Percentiles rank a stretch among this genome's conserved stretches.
Evolutionary conservation across 805 yeast species (phyloP).

Genomic region (Middelhovenomyces tepae): DNA sequence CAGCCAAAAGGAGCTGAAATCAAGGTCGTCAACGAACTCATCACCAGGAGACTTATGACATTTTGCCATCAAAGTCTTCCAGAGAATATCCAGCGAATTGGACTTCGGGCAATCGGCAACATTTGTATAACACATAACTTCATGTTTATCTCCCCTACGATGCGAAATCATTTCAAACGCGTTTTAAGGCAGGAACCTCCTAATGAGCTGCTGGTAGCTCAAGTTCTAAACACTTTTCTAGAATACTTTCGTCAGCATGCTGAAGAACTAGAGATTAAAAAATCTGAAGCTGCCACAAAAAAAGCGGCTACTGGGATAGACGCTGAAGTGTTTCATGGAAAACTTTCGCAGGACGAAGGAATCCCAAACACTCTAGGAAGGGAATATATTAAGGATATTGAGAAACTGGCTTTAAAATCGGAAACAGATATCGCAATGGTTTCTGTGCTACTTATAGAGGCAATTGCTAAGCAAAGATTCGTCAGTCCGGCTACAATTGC

Average conservation of each 20-base stretch:
- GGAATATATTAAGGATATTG: slow-evolving; percentile 35
- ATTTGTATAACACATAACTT: slow-evolving; percentile 58
- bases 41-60: slow-evolving; percentile 48
- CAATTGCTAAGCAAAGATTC: slow-evolving; percentile 55
- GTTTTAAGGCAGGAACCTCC: too few species aligned
- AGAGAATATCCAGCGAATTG: slow-evolving; percentile 36
- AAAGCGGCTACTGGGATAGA: slow-evolving; percentile 20
- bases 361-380: slow-evolving; percentile 62
- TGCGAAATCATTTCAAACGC: too few species aligned
- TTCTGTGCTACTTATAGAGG: slow-evolving; percentile 47
- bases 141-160: too few species aligned
- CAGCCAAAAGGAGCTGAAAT: slow-evolving; percentile 46
- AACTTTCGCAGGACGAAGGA: slow-evolving; percentile 39
- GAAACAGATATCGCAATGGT: slow-evolving; percentile 39
- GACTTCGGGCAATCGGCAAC: slow-evolving; percentile 48
- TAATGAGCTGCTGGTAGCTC: too few species aligned
- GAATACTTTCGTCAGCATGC: too few species aligned
- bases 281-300: slow-evolving; percentile 9
- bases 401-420: slow-evolving; percentile 40
- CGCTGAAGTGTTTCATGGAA: slow-evolving; percentile 28
- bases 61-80: slow-evolving; percentile 37
- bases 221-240: too few species aligned
- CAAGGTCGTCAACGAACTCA: slow-evolving; percentile 47
- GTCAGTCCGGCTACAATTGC: slow-evolving; percentile 66
- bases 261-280: slow-evolving; percentile 12